phyloP scores from a whole-genome alignment of 495 filamentous ascomycete species.

The Neurospora sp. region DNA sequence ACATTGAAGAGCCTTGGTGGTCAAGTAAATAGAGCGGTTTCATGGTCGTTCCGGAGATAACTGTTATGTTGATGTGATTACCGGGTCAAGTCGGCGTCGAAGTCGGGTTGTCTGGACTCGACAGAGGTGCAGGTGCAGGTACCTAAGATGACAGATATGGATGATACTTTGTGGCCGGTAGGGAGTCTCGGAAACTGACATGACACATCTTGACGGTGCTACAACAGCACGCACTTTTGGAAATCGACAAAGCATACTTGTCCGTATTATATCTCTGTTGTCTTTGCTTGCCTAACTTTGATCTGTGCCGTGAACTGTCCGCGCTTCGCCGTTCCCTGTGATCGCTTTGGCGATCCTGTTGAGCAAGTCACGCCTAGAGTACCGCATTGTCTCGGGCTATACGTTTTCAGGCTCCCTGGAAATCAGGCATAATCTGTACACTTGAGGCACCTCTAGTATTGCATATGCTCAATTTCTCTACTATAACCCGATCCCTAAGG shows the following conservation, averaged over 20 bases:
- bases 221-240: neutral
- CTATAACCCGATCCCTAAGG: no score
- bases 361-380: neutral
- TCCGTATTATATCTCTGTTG: neutral
- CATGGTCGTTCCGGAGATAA: neutral
- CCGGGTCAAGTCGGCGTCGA: neutral
- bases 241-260: neutral
- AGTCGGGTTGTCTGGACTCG: neutral
- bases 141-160: neutral
- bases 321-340: neutral
- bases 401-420: no score
- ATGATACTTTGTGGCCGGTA: neutral
- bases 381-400: no score
- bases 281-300: neutral
- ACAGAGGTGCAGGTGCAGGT: neutral
- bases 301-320: neutral
- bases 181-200: neutral
- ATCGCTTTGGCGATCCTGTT: neutral
- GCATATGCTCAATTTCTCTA: no score
- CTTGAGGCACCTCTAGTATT: no score
- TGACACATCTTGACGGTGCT: neutral
- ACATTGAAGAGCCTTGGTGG: neutral
- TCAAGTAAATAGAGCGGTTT: neutral
- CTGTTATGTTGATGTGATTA: neutral
- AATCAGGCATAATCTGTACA: no score